Base-by-base conservation (phyloP, 2,329 filamentous ascomycete species). In the Eurotiales sp. region DNA sequence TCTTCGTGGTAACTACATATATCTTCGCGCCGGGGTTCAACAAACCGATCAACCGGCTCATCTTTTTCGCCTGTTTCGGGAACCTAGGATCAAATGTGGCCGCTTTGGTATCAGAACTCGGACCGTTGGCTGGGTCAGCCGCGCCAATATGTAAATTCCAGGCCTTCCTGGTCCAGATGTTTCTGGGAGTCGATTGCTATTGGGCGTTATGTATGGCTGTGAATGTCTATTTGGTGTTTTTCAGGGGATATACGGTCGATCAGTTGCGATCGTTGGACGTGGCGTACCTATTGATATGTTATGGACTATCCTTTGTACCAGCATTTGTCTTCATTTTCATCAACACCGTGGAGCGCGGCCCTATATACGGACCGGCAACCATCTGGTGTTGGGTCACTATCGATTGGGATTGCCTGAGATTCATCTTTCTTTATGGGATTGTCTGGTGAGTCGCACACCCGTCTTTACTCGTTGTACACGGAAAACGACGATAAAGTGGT, bases 201-300 rank as follows among this genome's bases (percentile, higher is more conserved):
- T 90, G 84, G 86, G 86, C 85, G 1, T 73, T 90, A 51, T 82
- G 84, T 50, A 91, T 92, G 87, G 86, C 87, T 1, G 74, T 83
- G 56, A 92, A 91, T 62, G 87, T 91, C 32, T 87, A 87, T 64
- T 70, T 90, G 10, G 88, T 86, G 0, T 87, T 91, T 61, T 89
- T 88, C 67, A 76, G 74, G 59, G 85, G 84, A 50, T 89, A 83
- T 58, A 82, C 85, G 52, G 79, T 83, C 1, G 67, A 74, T 6
- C 76, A 78, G 44, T 72, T 91, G 4, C 80, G 80, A 12, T 74
- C 69, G 43, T 79, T 91, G 65, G 88, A 91, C 61, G 77, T 83
- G 14, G 81, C 76, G 42, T 91, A 91, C 55, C 67, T 88, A 2
- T 45, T 84, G 4, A 62, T 75, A 47, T 88, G 86, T 63, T 91